Conservation (phyloP, 2,329 filamentous ascomycete genomes). For the Pseudocercospora cruenta region DNA sequence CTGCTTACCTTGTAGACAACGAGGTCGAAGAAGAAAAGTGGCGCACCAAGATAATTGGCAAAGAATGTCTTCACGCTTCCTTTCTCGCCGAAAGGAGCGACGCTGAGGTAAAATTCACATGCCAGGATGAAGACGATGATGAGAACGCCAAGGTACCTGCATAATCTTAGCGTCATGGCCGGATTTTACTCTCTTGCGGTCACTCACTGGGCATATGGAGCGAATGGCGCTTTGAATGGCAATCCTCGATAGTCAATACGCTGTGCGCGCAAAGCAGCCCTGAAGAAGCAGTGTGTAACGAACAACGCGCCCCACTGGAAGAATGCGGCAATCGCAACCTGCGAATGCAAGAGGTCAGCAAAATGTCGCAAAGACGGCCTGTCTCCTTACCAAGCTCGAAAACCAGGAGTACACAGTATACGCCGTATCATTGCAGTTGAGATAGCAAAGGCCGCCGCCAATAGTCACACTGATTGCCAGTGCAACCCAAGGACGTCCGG, state of each 20-base stretch:
- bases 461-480: slow-evolving; percentile 35
- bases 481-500: slow-evolving; percentile 39
- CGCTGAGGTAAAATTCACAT: slow-evolving; percentile 41
- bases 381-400: slow-evolving; percentile 28
- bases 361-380: not conserved
- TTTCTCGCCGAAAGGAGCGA: slow-evolving; percentile 38
- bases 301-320: slow-evolving; percentile 38
- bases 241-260: slow-evolving; percentile 32
- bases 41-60: slow-evolving; percentile 39
- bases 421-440: slow-evolving; percentile 35
- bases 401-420: slow-evolving; percentile 42
- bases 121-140: slow-evolving; percentile 37
- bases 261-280: slow-evolving; percentile 35
- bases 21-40: slow-evolving; percentile 40
- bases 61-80: slow-evolving; percentile 40
- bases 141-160: slow-evolving; percentile 28
- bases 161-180: not conserved
- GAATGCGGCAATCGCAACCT: slow-evolving; percentile 39
- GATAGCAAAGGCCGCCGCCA: slow-evolving; percentile 41
- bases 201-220: slow-evolving; percentile 32
- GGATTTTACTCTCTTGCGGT: not conserved
- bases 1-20: slow-evolving; percentile 25
- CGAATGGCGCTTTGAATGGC: slow-evolving; percentile 34
- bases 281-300: slow-evolving; percentile 35
- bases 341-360: slow-evolving; percentile 5